These are phyloP conservation scores for Peronospora destructor DNA, from an alignment of 352 stramenopile genomes.

Conservation along the genomic window DNA sequence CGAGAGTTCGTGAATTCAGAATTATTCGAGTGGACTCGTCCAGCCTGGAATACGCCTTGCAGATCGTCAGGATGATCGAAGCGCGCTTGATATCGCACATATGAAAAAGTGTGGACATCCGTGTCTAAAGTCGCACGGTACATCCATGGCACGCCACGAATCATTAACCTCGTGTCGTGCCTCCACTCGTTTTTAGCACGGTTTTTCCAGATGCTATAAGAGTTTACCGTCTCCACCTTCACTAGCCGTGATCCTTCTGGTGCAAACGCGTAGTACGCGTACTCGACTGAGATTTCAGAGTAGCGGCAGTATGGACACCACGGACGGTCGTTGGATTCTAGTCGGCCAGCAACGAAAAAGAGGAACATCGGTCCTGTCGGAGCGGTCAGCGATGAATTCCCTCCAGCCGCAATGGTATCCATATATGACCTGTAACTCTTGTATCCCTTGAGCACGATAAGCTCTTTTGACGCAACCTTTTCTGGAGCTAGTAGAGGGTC, in stretches of 20 bases:
- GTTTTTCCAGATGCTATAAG: constrained; percentile 67
- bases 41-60: constrained; percentile 30
- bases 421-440: constrained; percentile 40
- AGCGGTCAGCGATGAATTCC: constrained; percentile 17
- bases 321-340: constrained; percentile 54
- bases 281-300: constrained; percentile 55
- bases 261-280: constrained; percentile 68
- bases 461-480: constrained; percentile 43
- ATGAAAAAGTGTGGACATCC: constrained; percentile 15
- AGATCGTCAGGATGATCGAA: constrained; percentile 21
- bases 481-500: constrained; percentile 37
- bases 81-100: constrained; percentile 15
- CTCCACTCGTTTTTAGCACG: constrained; percentile 57
- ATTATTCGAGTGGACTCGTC: constrained; percentile 17
- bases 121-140: constrained; percentile 37
- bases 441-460: constrained; percentile 38
- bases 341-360: constrained; percentile 54
- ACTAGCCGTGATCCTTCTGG: constrained; percentile 48
- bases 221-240: constrained; percentile 42
- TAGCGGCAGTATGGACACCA: constrained; percentile 78
- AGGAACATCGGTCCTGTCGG: constrained; percentile 45
- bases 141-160: constrained; percentile 59
- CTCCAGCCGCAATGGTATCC: constrained; percentile 25
- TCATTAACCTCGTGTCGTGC: constrained; percentile 35
- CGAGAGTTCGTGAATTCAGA: not conserved